Evolutionary conservation across 1,284 basidiomycete genomes (phyloP), one percentile per base, ranked within the genome.

Genomic region (Athelia sp.): DNA sequence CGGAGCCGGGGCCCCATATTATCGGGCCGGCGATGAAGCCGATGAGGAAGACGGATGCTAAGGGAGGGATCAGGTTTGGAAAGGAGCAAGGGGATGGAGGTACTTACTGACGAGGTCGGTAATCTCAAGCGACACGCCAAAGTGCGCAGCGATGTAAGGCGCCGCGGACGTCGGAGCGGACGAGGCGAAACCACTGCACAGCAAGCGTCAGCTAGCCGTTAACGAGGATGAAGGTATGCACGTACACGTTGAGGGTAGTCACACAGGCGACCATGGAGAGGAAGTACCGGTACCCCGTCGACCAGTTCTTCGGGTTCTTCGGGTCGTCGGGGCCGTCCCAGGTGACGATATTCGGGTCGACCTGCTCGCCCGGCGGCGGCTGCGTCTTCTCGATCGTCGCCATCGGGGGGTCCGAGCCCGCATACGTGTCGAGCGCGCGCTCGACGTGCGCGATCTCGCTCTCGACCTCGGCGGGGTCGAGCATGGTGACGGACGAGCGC

Each of bases 241-340:
- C 54, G 46, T 18, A 55, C 54, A 60, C 59, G 36, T 66, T 66
- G 40, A 72, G 47, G 1, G 67, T 29, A 69, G 45, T 67, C 56
- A 71, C 35, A 3, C 52, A 51, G 36, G 53, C 48, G 0, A 71
- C 31, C 4, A 54, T 11, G 2, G 58, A 58, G 18, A 62, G n/a
- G 1, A 45, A 32, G 69, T 69, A 71, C 49, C 66, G 67, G 50
- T 68, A 65, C 45, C 43, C 31, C 9, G 40, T 45, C 1, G 62
- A 62, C 64, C 67, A 71, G 49, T 72, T 72, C 35, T 71, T 68
- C 17, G 74, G 74, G 57, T 77, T 74, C 42, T 65, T 62, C 4
- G 71, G 69, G 54, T 77, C 75, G 48, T 71, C 50, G 6, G 63
- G 61, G 2, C 68, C 66, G 21, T 65, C 36, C 36, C 36, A 40